phyloP scores from a whole-genome alignment of 2,329 filamentous ascomycete species.

The Diaporthe australafricana region DNA sequence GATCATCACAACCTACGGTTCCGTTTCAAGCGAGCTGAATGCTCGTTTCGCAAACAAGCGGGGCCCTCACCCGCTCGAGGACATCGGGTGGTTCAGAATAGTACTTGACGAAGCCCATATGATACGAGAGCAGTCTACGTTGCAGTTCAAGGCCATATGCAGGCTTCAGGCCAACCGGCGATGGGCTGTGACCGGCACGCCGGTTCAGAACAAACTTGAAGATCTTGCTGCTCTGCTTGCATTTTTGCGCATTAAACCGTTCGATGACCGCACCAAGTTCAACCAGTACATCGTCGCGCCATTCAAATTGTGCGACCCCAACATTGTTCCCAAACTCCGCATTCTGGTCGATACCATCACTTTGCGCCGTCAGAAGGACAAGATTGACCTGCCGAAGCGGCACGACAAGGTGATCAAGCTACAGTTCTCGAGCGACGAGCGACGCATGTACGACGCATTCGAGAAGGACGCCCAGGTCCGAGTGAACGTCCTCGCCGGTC shows the following conservation, averaged over 20 bases:
- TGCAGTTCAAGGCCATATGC: conserved; percentile 88
- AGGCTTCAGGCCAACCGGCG: conserved; percentile 82
- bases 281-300: conserved; percentile 83
- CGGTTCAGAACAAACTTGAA: conserved; percentile 92
- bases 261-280: conserved; percentile 82
- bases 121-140: conserved; percentile 86
- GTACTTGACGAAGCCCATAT: conserved; percentile 95
- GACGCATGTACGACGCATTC: conserved; percentile 85
- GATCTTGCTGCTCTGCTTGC: conserved; percentile 89
- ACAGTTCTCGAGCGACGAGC: conserved; percentile 81
- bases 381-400: conserved; percentile 82
- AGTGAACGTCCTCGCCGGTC: conserved; percentile 78
- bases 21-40: conserved; percentile 82
- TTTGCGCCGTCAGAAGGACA: conserved; percentile 89
- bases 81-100: conserved; percentile 92
- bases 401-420: conserved; percentile 80
- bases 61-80: conserved; percentile 74
- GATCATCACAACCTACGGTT: conserved; percentile 93
- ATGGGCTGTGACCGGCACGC: conserved; percentile 98
- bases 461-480: conserved; percentile 83
- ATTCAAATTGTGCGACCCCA: conserved; percentile 87
- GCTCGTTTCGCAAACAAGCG: conserved; percentile 71
- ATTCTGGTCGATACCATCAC: conserved; percentile 96
- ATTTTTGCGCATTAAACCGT: conserved; percentile 87
- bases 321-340: conserved; percentile 86